Conservation (phyloP, 164 flowering plant species). For the Santalum album region DNA sequence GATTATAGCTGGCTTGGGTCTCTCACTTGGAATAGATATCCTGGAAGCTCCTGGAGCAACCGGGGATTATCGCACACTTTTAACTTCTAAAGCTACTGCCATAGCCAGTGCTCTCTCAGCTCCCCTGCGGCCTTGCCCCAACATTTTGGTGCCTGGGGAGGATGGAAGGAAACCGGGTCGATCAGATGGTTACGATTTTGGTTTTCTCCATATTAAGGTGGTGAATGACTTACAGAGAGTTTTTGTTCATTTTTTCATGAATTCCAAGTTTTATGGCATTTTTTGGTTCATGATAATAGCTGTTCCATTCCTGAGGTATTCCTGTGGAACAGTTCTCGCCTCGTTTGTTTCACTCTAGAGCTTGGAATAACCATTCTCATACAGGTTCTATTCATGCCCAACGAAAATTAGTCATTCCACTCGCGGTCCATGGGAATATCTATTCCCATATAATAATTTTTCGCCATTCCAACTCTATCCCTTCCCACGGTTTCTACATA, state of each 20-base stretch:
- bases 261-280: too few relatives aligned
- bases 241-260: neutral
- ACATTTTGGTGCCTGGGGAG: conserved; percentile 83
- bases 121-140: conserved; percentile 54
- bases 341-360: too few relatives aligned
- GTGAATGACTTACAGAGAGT: neutral
- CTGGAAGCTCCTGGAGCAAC: conserved; percentile 99
- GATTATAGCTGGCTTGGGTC: conserved; percentile 91
- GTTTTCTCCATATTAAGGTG: conserved; percentile 95
- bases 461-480: too few relatives aligned
- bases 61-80: conserved; percentile 86
- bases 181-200: conserved; percentile 83
- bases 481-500: too few relatives aligned
- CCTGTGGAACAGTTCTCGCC: too few relatives aligned
- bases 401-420: too few relatives aligned
- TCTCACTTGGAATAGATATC: conserved; percentile 90
- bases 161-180: conserved; percentile 74
- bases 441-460: too few relatives aligned
- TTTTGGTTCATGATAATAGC: too few relatives aligned
- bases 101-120: conserved; percentile 79
- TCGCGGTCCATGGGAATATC: too few relatives aligned
- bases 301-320: too few relatives aligned
- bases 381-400: too few relatives aligned
- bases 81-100: conserved; percentile 85
- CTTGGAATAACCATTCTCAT: too few relatives aligned